Evolutionary conservation across 2,329 filamentous ascomycete species (phyloP), one percentile per base, ranked within the genome.

Genomic region (Neurospora crassa): DNA sequence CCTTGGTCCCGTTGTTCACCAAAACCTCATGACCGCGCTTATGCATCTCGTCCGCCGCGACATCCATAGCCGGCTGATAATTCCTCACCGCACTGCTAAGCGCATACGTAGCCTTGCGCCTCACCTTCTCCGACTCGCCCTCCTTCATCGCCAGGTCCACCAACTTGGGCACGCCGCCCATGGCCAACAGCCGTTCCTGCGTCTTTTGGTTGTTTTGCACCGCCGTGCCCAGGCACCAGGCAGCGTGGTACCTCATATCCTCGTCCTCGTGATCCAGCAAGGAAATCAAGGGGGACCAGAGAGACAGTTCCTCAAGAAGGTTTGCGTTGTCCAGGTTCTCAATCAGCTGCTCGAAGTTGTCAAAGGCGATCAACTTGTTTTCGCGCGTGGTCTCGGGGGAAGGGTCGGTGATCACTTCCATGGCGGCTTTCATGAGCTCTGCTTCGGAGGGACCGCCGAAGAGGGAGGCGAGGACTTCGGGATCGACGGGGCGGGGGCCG

Each of bases 301-400:
- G 85, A 7, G 87, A 87, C 24, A 97, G 83, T 40, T 87, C 87
- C 75, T 90, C 90, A 76, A 99, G 88, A 82, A 97, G 96, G 84
- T 98, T 99, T 72, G 96, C 95, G 80, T 99, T 99, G 85, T 99
- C 96, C 76, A 98, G 89, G 74, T 88, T 90, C 84, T 97, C 94
- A 77, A 97, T 91, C 72, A 97, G 85, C 81, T 97, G 93, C 83
- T 97, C 94, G 74, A 97, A 91, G 83, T 97, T 97, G 86, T 97
- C 94, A 81, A 97, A 96, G 45, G 94, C 94, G 71, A 90, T 88
- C 70, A 96, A 82, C 80, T 92, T 93, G 81, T 93, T 88, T 63
- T 93, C 91, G 68, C 95, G 85, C 4, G 88, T 87, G 71, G 91
- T 83, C 71, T 91, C 86, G 47, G 70, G 10, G 89, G 83, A 76